A percentile compares a stretch with the other conserved stretches of the same genome.
Evolutionary conservation across 225 moss, liverwort and hornwort species (phyloP).

Genomic region (Polytrichum commune): DNA sequence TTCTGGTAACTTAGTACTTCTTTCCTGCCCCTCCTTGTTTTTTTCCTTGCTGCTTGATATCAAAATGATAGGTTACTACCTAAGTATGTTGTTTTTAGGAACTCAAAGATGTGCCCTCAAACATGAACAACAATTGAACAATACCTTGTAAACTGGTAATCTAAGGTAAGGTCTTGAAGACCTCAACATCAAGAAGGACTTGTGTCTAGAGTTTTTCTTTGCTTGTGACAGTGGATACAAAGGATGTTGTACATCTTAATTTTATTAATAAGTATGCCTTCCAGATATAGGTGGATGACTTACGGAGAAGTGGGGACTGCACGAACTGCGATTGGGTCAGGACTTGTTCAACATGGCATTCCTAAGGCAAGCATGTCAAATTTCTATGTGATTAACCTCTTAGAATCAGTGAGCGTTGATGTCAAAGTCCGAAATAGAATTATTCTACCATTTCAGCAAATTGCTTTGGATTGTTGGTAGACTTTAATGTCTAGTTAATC

Average conservation of each 20-base stretch:
- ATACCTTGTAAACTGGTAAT: too few relatives aligned
- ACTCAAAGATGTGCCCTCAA: too few relatives aligned
- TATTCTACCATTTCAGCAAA: too few relatives aligned
- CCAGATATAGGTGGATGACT: slow-evolving; percentile 84
- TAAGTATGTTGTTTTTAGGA: too few relatives aligned
- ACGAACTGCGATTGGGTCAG: slow-evolving; percentile 82
- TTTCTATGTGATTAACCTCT: background rate
- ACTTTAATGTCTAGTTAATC: too few relatives aligned
- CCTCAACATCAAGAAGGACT: background rate
- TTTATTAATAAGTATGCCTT: slow-evolving; percentile 9
- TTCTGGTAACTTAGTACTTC: background rate
- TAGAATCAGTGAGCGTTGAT: background rate
- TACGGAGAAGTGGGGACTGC: slow-evolving; percentile 77
- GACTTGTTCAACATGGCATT: slow-evolving; percentile 70
- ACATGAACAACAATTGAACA: too few relatives aligned
- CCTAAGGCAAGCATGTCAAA: slow-evolving; percentile 35
- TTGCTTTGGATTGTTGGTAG: too few relatives aligned
- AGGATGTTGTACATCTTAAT: too few relatives aligned
- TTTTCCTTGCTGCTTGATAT: background rate
- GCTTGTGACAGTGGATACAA: background rate
- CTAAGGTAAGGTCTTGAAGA: background rate
- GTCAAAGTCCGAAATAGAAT: too few relatives aligned
- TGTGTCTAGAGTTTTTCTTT: background rate
- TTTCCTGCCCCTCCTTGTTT: background rate
- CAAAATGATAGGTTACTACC: too few relatives aligned